phyloP scores from a whole-genome alignment of 1,139 yeast species.

The Debaryomyces subglobosus region DNA sequence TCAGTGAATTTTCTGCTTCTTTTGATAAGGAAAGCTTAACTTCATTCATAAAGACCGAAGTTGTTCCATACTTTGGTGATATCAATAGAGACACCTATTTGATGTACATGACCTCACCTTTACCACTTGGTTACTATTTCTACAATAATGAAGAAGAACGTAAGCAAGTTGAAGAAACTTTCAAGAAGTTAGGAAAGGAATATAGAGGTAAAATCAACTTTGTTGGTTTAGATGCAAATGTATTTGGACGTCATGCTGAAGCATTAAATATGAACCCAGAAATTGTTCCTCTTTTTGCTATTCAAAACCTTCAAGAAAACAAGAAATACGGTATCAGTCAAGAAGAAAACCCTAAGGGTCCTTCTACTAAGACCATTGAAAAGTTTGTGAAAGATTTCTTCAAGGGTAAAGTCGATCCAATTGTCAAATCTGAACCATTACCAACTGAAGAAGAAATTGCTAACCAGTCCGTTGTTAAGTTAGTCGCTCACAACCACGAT shows the following conservation, averaged over 20 bases:
- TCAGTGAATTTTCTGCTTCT: constrained; percentile 26
- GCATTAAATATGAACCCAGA: constrained; percentile 80
- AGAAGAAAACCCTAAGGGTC: constrained; percentile 44
- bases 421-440: constrained; percentile 81
- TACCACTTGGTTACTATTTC: constrained; percentile 89
- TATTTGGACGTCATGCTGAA: constrained; percentile 87
- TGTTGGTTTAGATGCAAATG: constrained; percentile 82
- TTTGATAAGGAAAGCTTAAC: constrained; percentile 39
- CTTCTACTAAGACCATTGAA: constrained; percentile 46
- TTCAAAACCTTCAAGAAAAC: constrained; percentile 71
- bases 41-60: constrained; percentile 65
- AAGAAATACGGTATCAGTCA: constrained; percentile 74
- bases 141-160: constrained; percentile 72
- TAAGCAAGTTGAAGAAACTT: constrained; percentile 51
- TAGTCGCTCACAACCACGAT: constrained; percentile 86
- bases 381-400: constrained; percentile 66
- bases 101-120: constrained; percentile 67
- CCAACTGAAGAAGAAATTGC: constrained; percentile 71
- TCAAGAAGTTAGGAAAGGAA: constrained; percentile 68
- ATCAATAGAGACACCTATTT: constrained; percentile 81
- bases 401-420: constrained; percentile 69
- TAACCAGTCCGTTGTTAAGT: constrained; percentile 70
- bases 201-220: constrained; percentile 82
- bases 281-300: constrained; percentile 87
- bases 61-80: constrained; percentile 90